phyloP scores from a whole-genome alignment of 2,329 filamentous ascomycete genomes.

The Sclerotinia subarctica region DNA sequence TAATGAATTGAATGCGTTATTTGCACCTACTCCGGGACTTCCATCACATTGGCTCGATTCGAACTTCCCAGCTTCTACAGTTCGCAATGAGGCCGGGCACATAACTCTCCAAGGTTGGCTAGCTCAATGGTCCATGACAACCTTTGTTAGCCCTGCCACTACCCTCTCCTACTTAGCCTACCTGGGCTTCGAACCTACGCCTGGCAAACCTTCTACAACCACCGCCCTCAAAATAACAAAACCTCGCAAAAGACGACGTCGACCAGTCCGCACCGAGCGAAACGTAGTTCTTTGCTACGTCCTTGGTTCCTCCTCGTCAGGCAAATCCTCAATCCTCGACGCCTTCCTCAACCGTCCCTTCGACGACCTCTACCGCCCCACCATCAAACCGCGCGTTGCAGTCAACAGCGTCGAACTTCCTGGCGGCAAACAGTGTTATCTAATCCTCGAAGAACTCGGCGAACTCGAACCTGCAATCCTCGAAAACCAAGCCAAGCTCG shows the following conservation, averaged over 20 bases:
- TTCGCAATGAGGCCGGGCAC: slow-evolving; percentile 90
- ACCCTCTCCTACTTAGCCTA: slow-evolving; percentile 95
- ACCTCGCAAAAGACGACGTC: slow-evolving; percentile 77
- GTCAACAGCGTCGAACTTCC: slow-evolving; percentile 96
- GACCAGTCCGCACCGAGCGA: slow-evolving; percentile 81
- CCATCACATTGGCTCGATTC: slow-evolving; percentile 84
- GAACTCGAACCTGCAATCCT: slow-evolving; percentile 93
- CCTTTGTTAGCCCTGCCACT: slow-evolving; percentile 90
- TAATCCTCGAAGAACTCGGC: slow-evolving; percentile 92
- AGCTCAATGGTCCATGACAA: slow-evolving; percentile 99
- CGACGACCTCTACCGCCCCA: slow-evolving; percentile 79
- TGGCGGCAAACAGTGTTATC: slow-evolving; percentile 93
- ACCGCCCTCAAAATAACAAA: slow-evolving; percentile 90
- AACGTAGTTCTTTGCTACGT: slow-evolving; percentile 95
- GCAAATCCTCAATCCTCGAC: slow-evolving; percentile 88
- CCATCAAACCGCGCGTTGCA: slow-evolving; percentile 88
- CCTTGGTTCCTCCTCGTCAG: slow-evolving; percentile 77
- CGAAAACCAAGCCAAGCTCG: slow-evolving; percentile 85
- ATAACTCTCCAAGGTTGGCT: slow-evolving; percentile 97
- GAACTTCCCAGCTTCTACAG: slow-evolving; percentile 88
- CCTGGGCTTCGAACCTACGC: slow-evolving; percentile 83
- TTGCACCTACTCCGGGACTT: slow-evolving; percentile 87
- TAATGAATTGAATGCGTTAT: slow-evolving; percentile 77
- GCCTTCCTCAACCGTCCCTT: slow-evolving; percentile 90
- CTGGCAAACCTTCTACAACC: slow-evolving; percentile 73